Evolutionary conservation across 345 rosid species (phyloP).

Genomic region (Brassica nigra): DNA sequence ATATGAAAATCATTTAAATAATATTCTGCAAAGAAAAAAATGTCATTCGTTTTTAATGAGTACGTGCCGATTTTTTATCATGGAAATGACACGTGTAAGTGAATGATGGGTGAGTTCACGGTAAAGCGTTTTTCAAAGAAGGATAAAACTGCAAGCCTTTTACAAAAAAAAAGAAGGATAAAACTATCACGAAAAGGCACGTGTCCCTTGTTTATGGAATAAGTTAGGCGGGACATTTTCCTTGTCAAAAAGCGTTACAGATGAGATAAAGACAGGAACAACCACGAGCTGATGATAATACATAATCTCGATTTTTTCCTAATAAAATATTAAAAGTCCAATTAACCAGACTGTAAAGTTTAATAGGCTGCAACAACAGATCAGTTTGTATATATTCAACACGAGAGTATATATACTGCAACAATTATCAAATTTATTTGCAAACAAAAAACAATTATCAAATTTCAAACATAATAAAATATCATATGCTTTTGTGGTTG

Average conservation of each 20-base stretch:
- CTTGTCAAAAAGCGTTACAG: constrained; percentile 26
- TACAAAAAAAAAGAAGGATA: neutral
- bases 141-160: constrained; percentile 3
- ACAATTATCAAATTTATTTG: too few relatives aligned
- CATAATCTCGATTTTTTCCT: neutral
- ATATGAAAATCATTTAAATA: neutral
- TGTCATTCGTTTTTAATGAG: constrained; percentile 1
- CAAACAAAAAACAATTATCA: neutral
- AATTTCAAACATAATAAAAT: neutral
- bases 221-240: constrained; percentile 38
- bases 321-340: neutral
- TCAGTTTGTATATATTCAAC: neutral
- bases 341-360: neutral
- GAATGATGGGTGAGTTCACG: constrained; percentile 14
- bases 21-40: neutral
- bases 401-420: neutral
- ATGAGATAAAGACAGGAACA: constrained; percentile 11
- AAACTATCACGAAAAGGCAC: constrained; percentile 17
- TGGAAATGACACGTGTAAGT: constrained; percentile 27
- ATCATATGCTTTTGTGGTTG: neutral
- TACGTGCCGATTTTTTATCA: constrained; percentile 16
- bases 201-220: constrained; percentile 14
- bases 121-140: constrained; percentile 25
- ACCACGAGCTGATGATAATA: constrained; percentile 8
- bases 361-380: neutral